A percentile compares a stretch with the other conserved stretches of the same genome.
These are phyloP conservation scores for Euryodendron excelsum DNA, from an alignment of 148 eudicot species.

Conservation along the genomic window DNA sequence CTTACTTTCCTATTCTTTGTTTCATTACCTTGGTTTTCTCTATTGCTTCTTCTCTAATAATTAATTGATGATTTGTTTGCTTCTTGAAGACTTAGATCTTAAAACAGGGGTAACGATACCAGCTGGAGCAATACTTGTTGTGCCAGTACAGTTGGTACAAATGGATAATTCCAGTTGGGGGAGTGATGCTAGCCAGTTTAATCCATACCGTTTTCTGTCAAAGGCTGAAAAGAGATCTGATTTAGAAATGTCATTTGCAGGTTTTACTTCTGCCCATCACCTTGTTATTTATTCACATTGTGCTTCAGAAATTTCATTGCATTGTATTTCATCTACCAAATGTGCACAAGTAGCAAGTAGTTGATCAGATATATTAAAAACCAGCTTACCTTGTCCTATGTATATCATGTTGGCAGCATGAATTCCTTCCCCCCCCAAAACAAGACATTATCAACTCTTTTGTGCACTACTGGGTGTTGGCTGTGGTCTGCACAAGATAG, in stretches of 20 bases:
- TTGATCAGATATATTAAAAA: neutral
- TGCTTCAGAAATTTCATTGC: neutral
- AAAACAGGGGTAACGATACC: constrained; percentile 45
- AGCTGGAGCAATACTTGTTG: constrained; percentile 53
- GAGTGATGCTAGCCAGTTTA: constrained; percentile 47
- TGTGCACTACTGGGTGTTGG: neutral
- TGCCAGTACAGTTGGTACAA: constrained; percentile 52
- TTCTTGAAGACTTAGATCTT: constrained; percentile 36
- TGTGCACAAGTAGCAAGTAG: neutral
- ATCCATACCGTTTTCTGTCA: constrained; percentile 51
- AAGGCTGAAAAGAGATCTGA: constrained; percentile 30
- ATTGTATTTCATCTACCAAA: neutral
- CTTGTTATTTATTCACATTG: neutral
- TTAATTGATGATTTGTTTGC: neutral
- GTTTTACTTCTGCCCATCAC: constrained; percentile 18
- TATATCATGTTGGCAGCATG: neutral
- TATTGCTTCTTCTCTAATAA: neutral
- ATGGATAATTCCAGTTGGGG: constrained; percentile 52
- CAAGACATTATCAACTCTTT: neutral
- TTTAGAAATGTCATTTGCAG: constrained; percentile 20
- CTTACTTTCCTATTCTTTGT: neutral
- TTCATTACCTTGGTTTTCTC: neutral
- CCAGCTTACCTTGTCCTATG: neutral
- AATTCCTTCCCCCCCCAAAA: neutral
- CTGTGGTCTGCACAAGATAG: neutral